These are phyloP conservation scores for Kalmanozyma brasiliensis DNA, from an alignment of 1,284 basidiomycete genomes.

Conservation along the genomic window DNA sequence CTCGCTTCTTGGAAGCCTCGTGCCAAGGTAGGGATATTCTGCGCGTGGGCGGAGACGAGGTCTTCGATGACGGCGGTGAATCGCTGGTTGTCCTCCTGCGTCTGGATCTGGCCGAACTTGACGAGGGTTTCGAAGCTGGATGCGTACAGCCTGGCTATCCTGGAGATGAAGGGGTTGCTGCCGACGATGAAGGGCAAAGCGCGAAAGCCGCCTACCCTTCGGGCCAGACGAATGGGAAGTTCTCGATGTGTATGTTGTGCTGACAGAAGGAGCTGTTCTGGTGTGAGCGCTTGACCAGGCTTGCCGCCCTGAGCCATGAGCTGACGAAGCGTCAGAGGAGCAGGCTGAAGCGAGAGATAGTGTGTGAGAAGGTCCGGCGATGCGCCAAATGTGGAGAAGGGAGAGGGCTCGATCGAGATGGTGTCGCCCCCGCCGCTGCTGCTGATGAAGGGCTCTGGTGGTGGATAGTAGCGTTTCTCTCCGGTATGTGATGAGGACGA, in stretches of 20 bases:
- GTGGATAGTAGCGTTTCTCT: conserved; percentile 46
- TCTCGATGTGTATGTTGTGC: conserved; percentile 63
- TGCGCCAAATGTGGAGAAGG: conserved; percentile 60
- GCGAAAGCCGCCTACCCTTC: conserved; percentile 62
- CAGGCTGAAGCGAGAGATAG: conserved; percentile 56
- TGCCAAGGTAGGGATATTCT: conserved; percentile 88
- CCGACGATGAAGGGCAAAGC: conserved; percentile 77
- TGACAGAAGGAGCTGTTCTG: conserved; percentile 58
- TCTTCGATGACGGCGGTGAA: conserved; percentile 78
- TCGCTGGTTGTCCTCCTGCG: conserved; percentile 76
- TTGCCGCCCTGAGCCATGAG: conserved; percentile 60
- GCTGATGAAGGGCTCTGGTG: conserved; percentile 43
- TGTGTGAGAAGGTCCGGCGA: conserved; percentile 56
- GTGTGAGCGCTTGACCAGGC: conserved; percentile 51
- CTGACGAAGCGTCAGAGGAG: conserved; percentile 57
- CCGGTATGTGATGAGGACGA: conserved; percentile 15
- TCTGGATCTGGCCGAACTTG: conserved; percentile 75
- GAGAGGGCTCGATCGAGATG: conserved; percentile 32
- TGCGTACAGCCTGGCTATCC: conserved; percentile 78
- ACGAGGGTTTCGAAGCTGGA: conserved; percentile 80
- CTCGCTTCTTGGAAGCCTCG: conserved; percentile 89
- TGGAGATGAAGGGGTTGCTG: conserved; percentile 85
- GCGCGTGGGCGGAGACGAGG: conserved; percentile 80
- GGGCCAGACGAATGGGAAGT: conserved; percentile 65
- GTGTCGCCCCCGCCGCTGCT: conserved; percentile 8